A percentile compares a stretch with the other conserved stretches of the same genome.
Evolutionary conservation across 148 eudicot genomes (phyloP).

Genomic region (Pharnaceum exiguum): DNA sequence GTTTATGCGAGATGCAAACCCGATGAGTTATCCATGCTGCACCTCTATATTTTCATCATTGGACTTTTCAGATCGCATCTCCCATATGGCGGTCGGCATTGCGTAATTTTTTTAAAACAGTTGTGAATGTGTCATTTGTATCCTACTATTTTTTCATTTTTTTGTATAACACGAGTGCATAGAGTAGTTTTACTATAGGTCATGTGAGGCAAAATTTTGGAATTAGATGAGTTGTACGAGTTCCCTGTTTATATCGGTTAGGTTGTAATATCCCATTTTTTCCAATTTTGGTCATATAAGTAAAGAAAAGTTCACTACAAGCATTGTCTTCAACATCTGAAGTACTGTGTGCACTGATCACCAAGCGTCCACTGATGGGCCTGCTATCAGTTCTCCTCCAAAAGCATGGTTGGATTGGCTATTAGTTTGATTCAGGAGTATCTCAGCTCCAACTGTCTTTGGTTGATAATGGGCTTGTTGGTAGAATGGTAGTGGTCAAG

Average conservation of each 20-base stretch:
- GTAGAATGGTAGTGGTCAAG: too few relatives aligned
- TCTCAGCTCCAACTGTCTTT: too few relatives aligned
- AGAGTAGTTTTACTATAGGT: slow-evolving; percentile 12
- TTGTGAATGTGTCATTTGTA: slow-evolving; percentile 22
- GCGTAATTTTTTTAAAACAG: not conserved
- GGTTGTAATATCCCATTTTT: slow-evolving; percentile 21
- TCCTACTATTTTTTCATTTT: not conserved
- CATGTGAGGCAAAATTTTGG: slow-evolving; percentile 21
- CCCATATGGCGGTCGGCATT: not conserved
- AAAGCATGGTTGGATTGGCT: too few relatives aligned
- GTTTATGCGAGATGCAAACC: not conserved
- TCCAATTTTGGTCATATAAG: slow-evolving; percentile 10
- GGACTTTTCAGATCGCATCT: too few relatives aligned
- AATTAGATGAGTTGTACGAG: slow-evolving; percentile 35
- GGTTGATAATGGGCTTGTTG: too few relatives aligned
- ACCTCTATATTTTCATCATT: too few relatives aligned
- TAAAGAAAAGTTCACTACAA: not conserved
- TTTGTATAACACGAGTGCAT: slow-evolving; percentile 6
- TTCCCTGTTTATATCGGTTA: slow-evolving; percentile 16
- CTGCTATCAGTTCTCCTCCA: too few relatives aligned
- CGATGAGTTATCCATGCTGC: not conserved
- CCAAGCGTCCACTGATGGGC: too few relatives aligned
- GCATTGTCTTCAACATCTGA: not conserved
- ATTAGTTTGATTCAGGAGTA: too few relatives aligned
- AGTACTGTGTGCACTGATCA: not conserved